phyloP scores from a whole-genome alignment of 371 early-diverging fungal species.

The Sanchytrium tribonematis region DNA sequence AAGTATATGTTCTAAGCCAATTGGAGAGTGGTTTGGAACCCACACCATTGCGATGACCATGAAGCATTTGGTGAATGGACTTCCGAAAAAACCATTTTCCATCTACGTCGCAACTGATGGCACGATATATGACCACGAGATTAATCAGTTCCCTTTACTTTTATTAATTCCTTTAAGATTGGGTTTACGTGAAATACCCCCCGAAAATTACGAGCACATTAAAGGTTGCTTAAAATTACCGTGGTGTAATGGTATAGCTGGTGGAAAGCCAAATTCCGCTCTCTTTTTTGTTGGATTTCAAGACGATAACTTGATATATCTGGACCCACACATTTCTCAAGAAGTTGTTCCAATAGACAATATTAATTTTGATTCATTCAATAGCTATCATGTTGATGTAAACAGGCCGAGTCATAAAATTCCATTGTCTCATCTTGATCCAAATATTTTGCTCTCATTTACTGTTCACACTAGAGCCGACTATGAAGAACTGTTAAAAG shows the following conservation, averaged over 20 bases:
- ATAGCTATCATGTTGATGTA: background rate
- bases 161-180: background rate
- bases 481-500: background rate
- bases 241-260: background rate
- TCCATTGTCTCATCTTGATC: background rate
- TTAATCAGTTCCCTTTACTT: background rate
- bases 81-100: background rate
- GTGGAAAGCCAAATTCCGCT: background rate
- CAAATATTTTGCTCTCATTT: background rate
- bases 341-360: background rate
- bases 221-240: background rate
- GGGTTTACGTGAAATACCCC: background rate
- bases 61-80: background rate
- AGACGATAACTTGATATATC: background rate
- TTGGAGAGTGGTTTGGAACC: background rate
- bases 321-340: background rate
- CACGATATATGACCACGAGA: background rate
- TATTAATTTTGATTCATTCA: background rate
- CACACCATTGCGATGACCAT: background rate
- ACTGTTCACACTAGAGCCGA: background rate
- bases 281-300: background rate
- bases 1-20: background rate
- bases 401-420: background rate
- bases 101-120: background rate
- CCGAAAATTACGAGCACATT: background rate